Base-by-base conservation (phyloP, 176 grass and related monocot genomes). In the Oryza glumipatula region DNA sequence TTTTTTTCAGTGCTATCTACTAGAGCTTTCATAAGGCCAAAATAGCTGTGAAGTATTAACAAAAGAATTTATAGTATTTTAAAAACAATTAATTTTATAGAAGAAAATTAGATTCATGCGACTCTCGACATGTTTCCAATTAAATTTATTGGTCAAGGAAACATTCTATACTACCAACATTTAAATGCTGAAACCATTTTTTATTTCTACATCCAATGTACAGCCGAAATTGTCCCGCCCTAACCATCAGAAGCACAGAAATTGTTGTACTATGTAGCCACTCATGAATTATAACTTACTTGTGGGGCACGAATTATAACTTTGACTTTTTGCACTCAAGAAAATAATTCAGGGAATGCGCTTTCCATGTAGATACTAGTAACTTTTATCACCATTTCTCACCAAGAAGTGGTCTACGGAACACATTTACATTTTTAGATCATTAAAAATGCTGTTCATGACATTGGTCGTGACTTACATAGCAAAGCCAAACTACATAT, bases 41-140 rank as follows among this genome's bases (percentile, higher is more conserved):
- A 79, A 63, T 80, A 72, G 47, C 64, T 35, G 38, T 61, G 23
- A 73, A 74, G 32, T 63, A 22, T 46, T 80, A 17, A 26, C 19
- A 9, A 23, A 68, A 68, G 26, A 80, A 46, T 54, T 21, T 23
- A 63, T 63, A n/a, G 2, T 63, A 22, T 63, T 63, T 58, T 8
- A 1, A 10, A 23, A 63, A 23, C 5, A 41, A 67, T 24, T 24
- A 11, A 56, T 77, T 16, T 11, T 45, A 21, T 67, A 43, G 30
- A 41, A 32, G n/a, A 30, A n/a, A 17, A 71, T 63, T 45, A 48
- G 11, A 78, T 60, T 30, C 67, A 56, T 77, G 63, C 16, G 4
- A 30, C 15, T 22, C 77, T 64, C 66, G 5, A 43, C 22, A 77
- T 23, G n/a, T 63, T 63, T 63, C 38, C 9, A 60, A 9, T 21